Base-by-base conservation (phyloP, 306 rosid species). In the Prunus mira region DNA sequence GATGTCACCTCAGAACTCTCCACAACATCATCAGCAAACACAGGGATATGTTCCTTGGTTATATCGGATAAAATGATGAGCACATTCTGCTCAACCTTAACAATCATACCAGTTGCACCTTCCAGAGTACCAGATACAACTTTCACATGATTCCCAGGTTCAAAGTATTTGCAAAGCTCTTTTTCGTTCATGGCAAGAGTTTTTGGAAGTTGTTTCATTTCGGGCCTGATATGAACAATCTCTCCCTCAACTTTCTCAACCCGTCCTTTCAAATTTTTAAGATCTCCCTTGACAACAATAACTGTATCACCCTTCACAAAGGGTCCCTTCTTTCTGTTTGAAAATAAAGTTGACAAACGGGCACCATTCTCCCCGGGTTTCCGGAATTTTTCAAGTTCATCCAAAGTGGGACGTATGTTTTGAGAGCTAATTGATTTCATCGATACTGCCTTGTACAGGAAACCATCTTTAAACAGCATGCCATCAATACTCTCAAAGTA, bases 81-180 rank as follows among this genome's bases (percentile, higher is more conserved):
- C 54, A 93, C 97, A 69, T 96, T 96, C 77, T 34, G 41, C 43
- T 93, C 98, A 58, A 96, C 98, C 90, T 93, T 96, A 49, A 96
- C 96, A 84, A 96, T 97, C 99, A 96, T 93, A 81, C 99, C 99
- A 71, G 98, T 93, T 61, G 97, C 94, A 65, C 99, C 99, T 83
- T 93, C 98, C 76, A 93, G 98, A 61, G 96, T 79, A 60, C 99
- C 99, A 65, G 96, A 74, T 62, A 96, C 94, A 82, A 96, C 98
- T 78, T 96, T 96, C 77, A 96, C 99, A 76, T 96, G 99, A 82
- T 96, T 91, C 79, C 99, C 99, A 49, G 96, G 96, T 71, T 96
- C 94, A 78, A 96, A 96, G 80, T 96, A 93, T 84, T 96, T 96
- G 87, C 97, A 91, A 66, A 96, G 94, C 64, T 93, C 98, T 86